Conservation (phyloP, 805 yeast genomes). For the Starmerella apis region DNA sequence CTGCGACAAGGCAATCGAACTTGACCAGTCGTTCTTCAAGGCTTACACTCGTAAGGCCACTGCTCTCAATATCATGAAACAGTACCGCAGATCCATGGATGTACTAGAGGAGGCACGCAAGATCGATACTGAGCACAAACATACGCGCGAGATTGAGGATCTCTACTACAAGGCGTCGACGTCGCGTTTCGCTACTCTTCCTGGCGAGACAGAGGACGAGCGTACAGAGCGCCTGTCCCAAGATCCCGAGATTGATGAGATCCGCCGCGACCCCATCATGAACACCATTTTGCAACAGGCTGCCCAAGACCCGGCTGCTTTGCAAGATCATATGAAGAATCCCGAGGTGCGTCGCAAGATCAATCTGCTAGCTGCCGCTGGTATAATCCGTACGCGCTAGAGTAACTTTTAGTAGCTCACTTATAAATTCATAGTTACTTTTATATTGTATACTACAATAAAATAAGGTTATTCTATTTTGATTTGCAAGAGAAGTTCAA, state of each 20-base stretch:
- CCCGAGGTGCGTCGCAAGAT: conserved; percentile 86
- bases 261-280: conserved; percentile 95
- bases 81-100: conserved; percentile 69
- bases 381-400: conserved; percentile 82
- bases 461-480: no score
- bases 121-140: conserved; percentile 54
- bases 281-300: conserved; percentile 91
- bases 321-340: conserved; percentile 95
- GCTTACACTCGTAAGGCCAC: conserved; percentile 96
- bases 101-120: conserved; percentile 70
- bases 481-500: no score
- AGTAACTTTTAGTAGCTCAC: no score
- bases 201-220: conserved; percentile 88
- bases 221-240: conserved; percentile 79
- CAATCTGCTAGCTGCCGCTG: conserved; percentile 85
- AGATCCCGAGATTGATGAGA: conserved; percentile 89
- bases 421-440: no score
- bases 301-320: conserved; percentile 87
- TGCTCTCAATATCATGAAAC: conserved; percentile 84
- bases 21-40: conserved; percentile 81
- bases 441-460: no score
- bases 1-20: conserved; percentile 78
- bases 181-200: conserved; percentile 66
- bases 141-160: conserved; percentile 68
- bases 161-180: conserved; percentile 64